Evolutionary conservation across 805 yeast genomes (phyloP), one percentile per base, ranked within the genome.

Genomic region (Komagataella pseudopastoris): DNA sequence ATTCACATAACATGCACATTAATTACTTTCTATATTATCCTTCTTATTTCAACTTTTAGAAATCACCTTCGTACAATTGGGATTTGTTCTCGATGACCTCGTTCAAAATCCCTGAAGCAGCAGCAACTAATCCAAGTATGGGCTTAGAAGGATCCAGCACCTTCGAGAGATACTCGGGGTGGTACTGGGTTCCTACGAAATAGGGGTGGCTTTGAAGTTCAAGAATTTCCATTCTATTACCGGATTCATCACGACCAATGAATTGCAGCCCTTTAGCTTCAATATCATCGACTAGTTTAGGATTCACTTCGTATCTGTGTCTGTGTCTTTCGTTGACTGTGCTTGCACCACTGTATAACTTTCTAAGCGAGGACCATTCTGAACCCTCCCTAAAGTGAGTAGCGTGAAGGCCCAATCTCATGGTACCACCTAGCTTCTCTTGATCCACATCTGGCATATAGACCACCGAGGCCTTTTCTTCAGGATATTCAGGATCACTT

Each of bases 371-470:
- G 49, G 88, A 78, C 78, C 81, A 72, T 56, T 83, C 83, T 49
- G 86, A 69, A 56, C 74, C 80, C 16, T 71, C 71, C 61, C 79
- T 82, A 76, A 93, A 93, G 56, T 76, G 78, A 45, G 98, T 89
- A 58, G 90, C 81, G 70, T 96, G 89, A 57, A 88, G 76, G 60
- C 99, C 99, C 59, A 93, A 78, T 75, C 99, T 84, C 99, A 93
- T 93, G 50, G 98, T 91, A 59, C 99, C 99, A 56, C 99, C 99
- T 74, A 93, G 77, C 66, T 88, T 88, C 59, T 85, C 82, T 73
- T 89, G 91, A 70, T 89, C 96, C 56, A 91, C 89, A 69, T 93
- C 99, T 47, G 99, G 99, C 99, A 93, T 93, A 74, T 88, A 93
- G 49, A 93, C 87, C 53, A 93, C 95, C 50, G 88, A 79, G 17